Conservation (phyloP, 2,329 filamentous ascomycete genomes). For the Colletotrichum salicis region DNA sequence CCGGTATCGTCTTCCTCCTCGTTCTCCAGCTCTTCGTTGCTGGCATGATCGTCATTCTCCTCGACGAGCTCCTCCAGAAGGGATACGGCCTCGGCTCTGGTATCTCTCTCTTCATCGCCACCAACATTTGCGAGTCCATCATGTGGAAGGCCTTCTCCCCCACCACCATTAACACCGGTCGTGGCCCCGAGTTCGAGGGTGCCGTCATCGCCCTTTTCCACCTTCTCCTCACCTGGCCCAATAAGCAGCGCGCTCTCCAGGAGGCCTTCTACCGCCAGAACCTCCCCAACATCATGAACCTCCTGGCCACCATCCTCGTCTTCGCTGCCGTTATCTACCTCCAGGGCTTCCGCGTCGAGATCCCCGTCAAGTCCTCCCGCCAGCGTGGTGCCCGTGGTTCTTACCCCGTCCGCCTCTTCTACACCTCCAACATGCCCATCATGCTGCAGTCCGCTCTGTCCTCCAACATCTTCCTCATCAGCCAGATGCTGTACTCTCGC, state of each 20-base stretch:
- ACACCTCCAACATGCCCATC: constrained; percentile 99
- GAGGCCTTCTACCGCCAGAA: constrained; percentile 99
- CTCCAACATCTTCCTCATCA: constrained; percentile 99
- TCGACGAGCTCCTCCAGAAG: constrained; percentile 99
- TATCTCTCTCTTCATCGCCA: constrained; percentile 99
- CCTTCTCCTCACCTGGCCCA: constrained; percentile 96
- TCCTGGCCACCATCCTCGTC: constrained; percentile 89
- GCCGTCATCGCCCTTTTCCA: constrained; percentile 98
- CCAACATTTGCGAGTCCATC: constrained; percentile 99
- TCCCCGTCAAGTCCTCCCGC: constrained; percentile 98
- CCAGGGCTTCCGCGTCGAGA: constrained; percentile 99
- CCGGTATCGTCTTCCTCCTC: constrained; percentile 97
- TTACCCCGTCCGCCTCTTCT: constrained; percentile 98
- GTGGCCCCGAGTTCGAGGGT: constrained; percentile 98
- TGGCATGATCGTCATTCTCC: constrained; percentile 97
- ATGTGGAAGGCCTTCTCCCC: constrained; percentile 99
- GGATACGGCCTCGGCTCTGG: constrained; percentile 98
- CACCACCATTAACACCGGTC: constrained; percentile 98
- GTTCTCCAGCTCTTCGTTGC: constrained; percentile 98
- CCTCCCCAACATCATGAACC: constrained; percentile 99
- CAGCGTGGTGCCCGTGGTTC: constrained; percentile 98
- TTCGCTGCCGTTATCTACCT: constrained; percentile 99
- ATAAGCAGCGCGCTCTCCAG: constrained; percentile 98
- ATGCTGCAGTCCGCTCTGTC: constrained; percentile 99
- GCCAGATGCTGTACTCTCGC: constrained; percentile 98